Evolutionary conservation across 2,329 filamentous ascomycete genomes (phyloP).

Genomic region (Fusarium clavum): DNA sequence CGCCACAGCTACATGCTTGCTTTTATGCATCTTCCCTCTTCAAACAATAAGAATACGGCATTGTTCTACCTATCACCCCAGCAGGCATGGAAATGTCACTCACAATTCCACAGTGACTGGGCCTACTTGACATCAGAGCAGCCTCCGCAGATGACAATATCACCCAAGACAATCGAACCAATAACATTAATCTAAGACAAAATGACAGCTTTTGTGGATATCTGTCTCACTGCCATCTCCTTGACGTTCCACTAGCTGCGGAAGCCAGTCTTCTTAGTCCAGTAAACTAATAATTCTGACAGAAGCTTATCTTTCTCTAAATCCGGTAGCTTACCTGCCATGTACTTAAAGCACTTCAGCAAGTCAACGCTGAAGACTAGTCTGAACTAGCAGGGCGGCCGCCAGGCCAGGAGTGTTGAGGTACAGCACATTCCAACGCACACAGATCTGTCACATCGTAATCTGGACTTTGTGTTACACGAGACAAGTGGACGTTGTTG

Average conservation of each 20-base stretch:
- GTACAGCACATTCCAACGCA: neutral
- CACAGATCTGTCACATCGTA: neutral
- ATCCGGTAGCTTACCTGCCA: neutral
- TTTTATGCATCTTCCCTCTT: neutral
- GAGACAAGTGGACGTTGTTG: neutral
- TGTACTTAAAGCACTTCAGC: neutral
- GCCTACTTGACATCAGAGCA: neutral
- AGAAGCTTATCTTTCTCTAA: constrained; percentile 15
- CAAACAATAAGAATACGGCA: neutral
- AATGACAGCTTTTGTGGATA: neutral
- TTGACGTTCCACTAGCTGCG: constrained; percentile 7
- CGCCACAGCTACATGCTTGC: too few species aligned
- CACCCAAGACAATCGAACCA: too few species aligned
- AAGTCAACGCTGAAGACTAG: neutral
- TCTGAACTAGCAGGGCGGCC: neutral
- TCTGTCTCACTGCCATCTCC: constrained; percentile 8
- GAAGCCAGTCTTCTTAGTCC: constrained; percentile 1
- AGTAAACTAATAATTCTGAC: neutral
- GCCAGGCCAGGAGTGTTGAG: neutral
- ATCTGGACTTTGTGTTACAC: constrained; percentile 1
- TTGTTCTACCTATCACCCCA: neutral
- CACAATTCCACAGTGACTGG: neutral
- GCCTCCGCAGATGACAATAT: accelerated
- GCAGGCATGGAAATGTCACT: neutral
- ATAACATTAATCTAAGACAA: neutral